Evolutionary conservation across 2,329 filamentous ascomycete genomes (phyloP).

Genomic region (Sclerotinia subarctica): DNA sequence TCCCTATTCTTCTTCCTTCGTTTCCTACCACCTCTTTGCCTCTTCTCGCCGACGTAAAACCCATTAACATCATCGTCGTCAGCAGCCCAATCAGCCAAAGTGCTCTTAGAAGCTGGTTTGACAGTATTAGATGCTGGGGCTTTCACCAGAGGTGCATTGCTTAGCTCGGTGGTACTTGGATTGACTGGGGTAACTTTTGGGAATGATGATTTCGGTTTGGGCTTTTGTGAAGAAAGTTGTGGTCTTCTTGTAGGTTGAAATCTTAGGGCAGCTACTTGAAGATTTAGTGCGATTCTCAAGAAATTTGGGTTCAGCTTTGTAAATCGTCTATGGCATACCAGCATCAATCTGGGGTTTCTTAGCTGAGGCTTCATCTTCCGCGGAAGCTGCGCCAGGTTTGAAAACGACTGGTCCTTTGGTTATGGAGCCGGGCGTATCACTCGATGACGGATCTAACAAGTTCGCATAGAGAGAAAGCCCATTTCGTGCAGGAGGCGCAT

Average conservation of each 20-base stretch:
- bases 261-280: slow-evolving; percentile 59
- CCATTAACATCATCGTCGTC: slow-evolving; percentile 75
- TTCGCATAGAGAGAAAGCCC: slow-evolving; percentile 80
- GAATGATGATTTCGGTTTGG: slow-evolving; percentile 60
- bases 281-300: slow-evolving; percentile 46
- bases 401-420: slow-evolving; percentile 74
- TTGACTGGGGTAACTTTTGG: slow-evolving; percentile 44
- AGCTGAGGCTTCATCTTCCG: slow-evolving; percentile 46
- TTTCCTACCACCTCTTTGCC: slow-evolving; percentile 65
- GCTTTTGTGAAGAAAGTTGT: slow-evolving; percentile 55
- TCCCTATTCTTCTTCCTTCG: slow-evolving; percentile 70
- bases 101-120: slow-evolving; percentile 57
- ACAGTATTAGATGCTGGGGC: slow-evolving; percentile 37
- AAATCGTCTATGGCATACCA: slow-evolving; percentile 50
- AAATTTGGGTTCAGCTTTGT: slow-evolving; percentile 33
- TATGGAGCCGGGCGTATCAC: slow-evolving; percentile 54
- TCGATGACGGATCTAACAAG: slow-evolving; percentile 64
- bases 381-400: slow-evolving; percentile 47
- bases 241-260: slow-evolving; percentile 86
- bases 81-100: slow-evolving; percentile 76
- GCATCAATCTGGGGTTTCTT: slow-evolving; percentile 60
- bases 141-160: slow-evolving; percentile 35
- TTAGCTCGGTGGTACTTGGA: slow-evolving; percentile 28
- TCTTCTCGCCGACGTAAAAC: slow-evolving; percentile 59
- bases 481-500: slow-evolving; percentile 38